Evolutionary conservation across 2,329 filamentous ascomycete genomes (phyloP).

Genomic region (Fragosphaeria purpurea): DNA sequence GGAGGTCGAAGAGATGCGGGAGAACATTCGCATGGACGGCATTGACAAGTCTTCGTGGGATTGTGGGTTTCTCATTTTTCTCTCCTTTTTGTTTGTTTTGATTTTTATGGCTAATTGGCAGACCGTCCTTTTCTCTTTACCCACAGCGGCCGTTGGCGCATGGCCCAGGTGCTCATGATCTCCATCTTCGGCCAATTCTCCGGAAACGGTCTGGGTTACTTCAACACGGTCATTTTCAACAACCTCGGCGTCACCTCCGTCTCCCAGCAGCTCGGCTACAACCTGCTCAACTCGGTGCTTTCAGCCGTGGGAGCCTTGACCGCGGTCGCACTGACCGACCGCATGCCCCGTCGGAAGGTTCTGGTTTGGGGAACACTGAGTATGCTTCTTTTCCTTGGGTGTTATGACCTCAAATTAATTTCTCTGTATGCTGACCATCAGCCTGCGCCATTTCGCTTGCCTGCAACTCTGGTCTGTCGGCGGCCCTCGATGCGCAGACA

Average conservation of each 20-base stretch:
- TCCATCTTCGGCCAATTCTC: constrained; percentile 42
- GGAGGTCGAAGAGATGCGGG: constrained; percentile 32
- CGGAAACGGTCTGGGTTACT: constrained; percentile 40
- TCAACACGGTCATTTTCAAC: constrained; percentile 37
- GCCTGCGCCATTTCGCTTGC: constrained; percentile 31
- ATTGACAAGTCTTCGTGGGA: constrained; percentile 39
- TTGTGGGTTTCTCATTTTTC: constrained; percentile 13
- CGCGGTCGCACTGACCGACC: constrained; percentile 33
- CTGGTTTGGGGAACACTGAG: constrained; percentile 32
- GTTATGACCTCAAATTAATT: background rate
- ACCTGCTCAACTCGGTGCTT: constrained; percentile 36
- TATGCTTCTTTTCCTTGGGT: background rate
- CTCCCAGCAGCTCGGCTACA: constrained; percentile 32
- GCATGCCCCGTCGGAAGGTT: constrained; percentile 36
- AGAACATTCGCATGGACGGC: constrained; percentile 33
- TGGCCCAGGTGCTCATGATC: constrained; percentile 39
- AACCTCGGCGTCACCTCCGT: constrained; percentile 27
- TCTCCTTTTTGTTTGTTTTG: too few relatives aligned
- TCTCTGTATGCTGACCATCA: background rate
- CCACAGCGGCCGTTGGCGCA: constrained; percentile 37
- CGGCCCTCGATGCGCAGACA: constrained; percentile 21
- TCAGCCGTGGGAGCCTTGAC: constrained; percentile 34
- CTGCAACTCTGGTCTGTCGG: constrained; percentile 35
- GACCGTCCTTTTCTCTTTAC: constrained; percentile 32
- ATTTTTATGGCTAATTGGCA: background rate